Evolutionary conservation across 2,329 filamentous ascomycete genomes (phyloP).

Genomic region (Neodidymelliopsis sp.): DNA sequence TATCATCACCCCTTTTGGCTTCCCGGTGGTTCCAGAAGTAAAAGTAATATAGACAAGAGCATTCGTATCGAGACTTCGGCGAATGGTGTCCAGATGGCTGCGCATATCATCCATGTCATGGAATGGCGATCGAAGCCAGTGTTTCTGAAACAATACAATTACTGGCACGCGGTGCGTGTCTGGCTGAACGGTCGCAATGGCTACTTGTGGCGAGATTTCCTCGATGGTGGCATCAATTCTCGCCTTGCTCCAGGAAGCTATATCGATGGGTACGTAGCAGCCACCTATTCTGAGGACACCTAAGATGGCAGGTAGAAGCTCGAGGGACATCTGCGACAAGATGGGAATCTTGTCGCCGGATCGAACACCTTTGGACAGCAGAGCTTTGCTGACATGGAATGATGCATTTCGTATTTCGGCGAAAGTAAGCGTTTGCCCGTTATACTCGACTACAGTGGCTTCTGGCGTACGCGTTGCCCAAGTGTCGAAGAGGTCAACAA

Average conservation of each 20-base stretch:
- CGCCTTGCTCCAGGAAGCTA: neutral
- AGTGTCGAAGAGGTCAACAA: neutral
- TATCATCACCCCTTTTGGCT: constrained; percentile 28
- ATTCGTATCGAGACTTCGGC: neutral
- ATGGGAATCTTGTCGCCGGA: constrained; percentile 11
- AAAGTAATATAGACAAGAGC: constrained; percentile 24
- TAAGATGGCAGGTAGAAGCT: constrained; percentile 20
- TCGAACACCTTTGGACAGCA: neutral
- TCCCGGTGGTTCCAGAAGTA: constrained; percentile 30
- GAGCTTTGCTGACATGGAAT: neutral
- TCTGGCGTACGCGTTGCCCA: neutral
- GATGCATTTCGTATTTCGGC: neutral
- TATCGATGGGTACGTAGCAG: constrained; percentile 3
- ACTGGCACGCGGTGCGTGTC: neutral
- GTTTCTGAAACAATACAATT: neutral
- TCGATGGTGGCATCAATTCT: neutral
- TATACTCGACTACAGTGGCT: neutral
- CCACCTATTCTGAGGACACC: constrained; percentile 19
- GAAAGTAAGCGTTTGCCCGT: neutral
- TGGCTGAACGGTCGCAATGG: neutral
- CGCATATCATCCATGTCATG: neutral
- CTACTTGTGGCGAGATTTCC: neutral
- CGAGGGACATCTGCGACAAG: constrained; percentile 17
- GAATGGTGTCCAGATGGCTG: neutral
- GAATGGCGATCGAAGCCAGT: neutral